A percentile compares a stretch with the other conserved stretches of the same genome.
phyloP scores from a whole-genome alignment of 495 filamentous ascomycete genomes.

The Lasiosphaeria hispida region DNA sequence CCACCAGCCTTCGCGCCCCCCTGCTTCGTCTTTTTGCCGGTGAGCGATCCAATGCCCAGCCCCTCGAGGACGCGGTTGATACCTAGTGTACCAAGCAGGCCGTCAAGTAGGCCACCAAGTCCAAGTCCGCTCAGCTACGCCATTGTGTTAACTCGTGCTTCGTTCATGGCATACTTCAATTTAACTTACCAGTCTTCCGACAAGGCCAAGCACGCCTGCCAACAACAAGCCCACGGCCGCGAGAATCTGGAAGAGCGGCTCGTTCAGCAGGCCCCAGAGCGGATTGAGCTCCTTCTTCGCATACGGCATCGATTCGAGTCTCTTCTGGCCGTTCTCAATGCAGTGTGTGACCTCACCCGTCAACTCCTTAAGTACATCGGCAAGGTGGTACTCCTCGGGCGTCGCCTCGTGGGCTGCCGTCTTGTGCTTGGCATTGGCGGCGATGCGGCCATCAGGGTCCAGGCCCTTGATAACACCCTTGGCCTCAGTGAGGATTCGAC shows the following conservation, averaged over 20 bases:
- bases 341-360: conserved; percentile 62
- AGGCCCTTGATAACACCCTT: conserved; percentile 88
- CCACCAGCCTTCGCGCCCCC: conserved; percentile 1
- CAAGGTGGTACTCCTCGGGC: conserved; percentile 81
- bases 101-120: conserved; percentile 73
- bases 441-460: conserved; percentile 83
- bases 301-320: conserved; percentile 85
- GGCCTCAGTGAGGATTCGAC: conserved; percentile 77
- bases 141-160: conserved; percentile 11
- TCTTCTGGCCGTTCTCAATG: conserved; percentile 83
- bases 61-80: conserved; percentile 72
- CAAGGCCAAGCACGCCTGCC: conserved; percentile 76
- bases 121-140: conserved; percentile 71
- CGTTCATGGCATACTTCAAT: not conserved
- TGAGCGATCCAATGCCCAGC: conserved; percentile 66
- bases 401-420: conserved; percentile 77
- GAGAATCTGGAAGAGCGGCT: conserved; percentile 90
- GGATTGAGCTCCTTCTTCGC: conserved; percentile 93
- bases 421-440: conserved; percentile 81
- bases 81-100: conserved; percentile 76
- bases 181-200: conserved; percentile 60
- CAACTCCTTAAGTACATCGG: conserved; percentile 76
- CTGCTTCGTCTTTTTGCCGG: conserved; percentile 44
- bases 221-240: conserved; percentile 85
- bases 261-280: conserved; percentile 75